Base-by-base conservation (phyloP, 768 basidiomycete genomes). In the Phanerochaete carnosa region DNA sequence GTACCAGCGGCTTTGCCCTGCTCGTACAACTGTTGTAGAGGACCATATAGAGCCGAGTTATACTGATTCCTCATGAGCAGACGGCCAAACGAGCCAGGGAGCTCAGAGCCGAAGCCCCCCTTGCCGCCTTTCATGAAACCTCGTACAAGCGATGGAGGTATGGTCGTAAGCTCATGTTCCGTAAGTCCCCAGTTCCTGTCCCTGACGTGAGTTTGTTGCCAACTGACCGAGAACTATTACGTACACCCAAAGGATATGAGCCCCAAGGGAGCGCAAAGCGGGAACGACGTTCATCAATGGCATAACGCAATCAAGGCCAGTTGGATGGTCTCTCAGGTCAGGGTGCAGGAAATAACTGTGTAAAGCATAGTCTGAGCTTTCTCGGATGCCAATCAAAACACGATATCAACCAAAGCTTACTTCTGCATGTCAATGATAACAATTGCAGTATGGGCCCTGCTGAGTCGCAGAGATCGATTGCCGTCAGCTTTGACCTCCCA, bases 361-460 rank as follows among this genome's bases (percentile, higher is more conserved):
- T 22, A 47, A 22, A 16, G 46, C 22, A 33, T 19, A 23, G n/a
- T 19, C 11, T 23, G 39, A 19, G 15, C 32, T n/a, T n/a, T n/a
- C n/a, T 28, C 8, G 11, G 5, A 25, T 16, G 6, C 45, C 29
- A 1, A 11, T 25, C 56, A 57, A 13, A 45, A 53, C 26, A 26
- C n/a, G 29, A 33, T 23, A 23, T 26, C n/a, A 32, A 32, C 29
- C 28, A 37, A 25, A 35, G 19, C 77, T 61, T 66, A 87, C 87
- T 88, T 89, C 69, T 89, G 88, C 88, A 89, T 89, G 66, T 88
- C 88, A 54, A 88, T 79, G 22, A 89, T 76, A n/a, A 88, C 81
- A 57, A 83, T 70, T 11, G 86, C 87, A 19, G 78, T 81, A 51
- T 75, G 71, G 30, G 77, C 72, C 33, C 75, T 78, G 64, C 82